phyloP scores from a whole-genome alignment of 345 rosid species.

The Eucalyptus pauciflora region DNA sequence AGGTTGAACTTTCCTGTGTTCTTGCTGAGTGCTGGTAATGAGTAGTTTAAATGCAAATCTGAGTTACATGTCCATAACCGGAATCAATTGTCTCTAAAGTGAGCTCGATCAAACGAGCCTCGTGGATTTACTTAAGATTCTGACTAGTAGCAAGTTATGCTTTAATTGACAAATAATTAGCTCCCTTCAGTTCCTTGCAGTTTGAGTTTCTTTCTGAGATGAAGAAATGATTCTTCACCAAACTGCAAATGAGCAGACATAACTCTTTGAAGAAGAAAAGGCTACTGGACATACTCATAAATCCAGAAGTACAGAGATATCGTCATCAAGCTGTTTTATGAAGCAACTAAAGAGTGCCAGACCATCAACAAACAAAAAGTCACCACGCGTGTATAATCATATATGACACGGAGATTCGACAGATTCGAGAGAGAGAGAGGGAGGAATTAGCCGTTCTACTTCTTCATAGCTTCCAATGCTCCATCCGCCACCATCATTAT shows the following conservation, averaged over 20 bases:
- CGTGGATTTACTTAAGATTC: background rate
- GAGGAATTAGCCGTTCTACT: background rate
- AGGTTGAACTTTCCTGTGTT: background rate
- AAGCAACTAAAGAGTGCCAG: conserved; percentile 18
- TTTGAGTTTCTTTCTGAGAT: background rate
- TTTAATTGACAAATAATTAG: background rate
- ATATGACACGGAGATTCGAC: background rate
- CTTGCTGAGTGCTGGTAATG: background rate
- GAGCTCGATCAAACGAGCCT: background rate
- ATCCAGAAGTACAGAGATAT: background rate
- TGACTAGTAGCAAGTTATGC: background rate
- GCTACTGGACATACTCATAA: background rate
- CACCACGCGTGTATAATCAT: conserved; percentile 15
- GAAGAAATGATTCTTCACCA: background rate
- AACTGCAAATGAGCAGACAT: background rate
- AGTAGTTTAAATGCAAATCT: background rate
- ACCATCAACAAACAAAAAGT: conserved; percentile 28
- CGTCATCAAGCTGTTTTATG: conserved; percentile 8
- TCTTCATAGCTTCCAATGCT: background rate
- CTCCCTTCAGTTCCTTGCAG: background rate
- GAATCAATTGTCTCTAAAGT: background rate
- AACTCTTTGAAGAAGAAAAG: background rate
- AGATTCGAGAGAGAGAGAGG: background rate
- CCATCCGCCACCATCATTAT: background rate
- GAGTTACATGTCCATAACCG: background rate